phyloP scores from a whole-genome alignment of 352 stramenopile genomes.

The Phytopythium chamaehyphon region DNA sequence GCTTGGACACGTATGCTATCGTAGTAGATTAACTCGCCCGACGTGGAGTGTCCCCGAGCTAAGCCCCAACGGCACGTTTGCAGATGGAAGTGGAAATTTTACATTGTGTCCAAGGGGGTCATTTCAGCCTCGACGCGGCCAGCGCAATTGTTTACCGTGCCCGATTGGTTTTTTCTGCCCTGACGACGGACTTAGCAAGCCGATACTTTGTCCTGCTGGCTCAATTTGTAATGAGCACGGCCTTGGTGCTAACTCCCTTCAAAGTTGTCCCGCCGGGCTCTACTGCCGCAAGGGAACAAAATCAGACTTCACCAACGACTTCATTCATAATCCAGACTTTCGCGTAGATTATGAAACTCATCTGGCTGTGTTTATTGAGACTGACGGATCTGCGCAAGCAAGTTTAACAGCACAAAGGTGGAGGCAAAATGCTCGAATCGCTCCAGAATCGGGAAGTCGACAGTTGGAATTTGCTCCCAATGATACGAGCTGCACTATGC shows the following conservation, averaged over 20 bases:
- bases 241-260: conserved; percentile 62
- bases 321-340: conserved; percentile 55
- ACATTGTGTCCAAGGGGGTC: conserved; percentile 90
- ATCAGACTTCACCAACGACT: conserved; percentile 61
- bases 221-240: conserved; percentile 92
- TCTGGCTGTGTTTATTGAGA: conserved; percentile 53
- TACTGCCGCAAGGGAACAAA: conserved; percentile 95
- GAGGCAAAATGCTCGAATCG: conserved; percentile 35
- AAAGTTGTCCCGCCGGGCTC: conserved; percentile 88
- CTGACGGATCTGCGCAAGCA: conserved; percentile 13
- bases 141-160: conserved; percentile 85
- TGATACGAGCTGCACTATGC: conserved; percentile 36
- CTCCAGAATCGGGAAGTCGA: conserved; percentile 49
- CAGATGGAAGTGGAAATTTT: conserved; percentile 81
- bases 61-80: conserved; percentile 88
- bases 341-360: conserved; percentile 57
- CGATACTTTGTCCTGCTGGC: conserved; percentile 88
- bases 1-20: neutral
- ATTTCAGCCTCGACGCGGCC: conserved; percentile 90
- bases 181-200: conserved; percentile 85
- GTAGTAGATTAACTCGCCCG: conserved; percentile 2
- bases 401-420: conserved; percentile 14
- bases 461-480: conserved; percentile 62
- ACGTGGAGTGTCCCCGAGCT: conserved; percentile 6
- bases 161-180: conserved; percentile 95